Base-by-base conservation (phyloP, 2,329 filamentous ascomycete genomes). In the Neofusicoccum cordaticola region DNA sequence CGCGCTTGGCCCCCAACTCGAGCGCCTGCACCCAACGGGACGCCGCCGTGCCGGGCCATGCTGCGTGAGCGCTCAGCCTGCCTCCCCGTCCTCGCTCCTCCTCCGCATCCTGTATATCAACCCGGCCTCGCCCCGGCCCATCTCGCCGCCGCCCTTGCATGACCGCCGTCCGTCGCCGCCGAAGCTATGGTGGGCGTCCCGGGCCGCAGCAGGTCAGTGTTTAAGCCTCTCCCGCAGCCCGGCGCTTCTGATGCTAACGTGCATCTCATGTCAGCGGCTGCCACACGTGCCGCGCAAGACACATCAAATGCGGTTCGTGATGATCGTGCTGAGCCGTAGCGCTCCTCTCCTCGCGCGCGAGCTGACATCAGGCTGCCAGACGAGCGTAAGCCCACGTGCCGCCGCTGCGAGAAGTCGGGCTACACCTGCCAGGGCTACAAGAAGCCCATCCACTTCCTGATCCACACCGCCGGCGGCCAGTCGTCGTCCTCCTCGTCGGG, bases 361-460 rank as follows among this genome's bases (percentile, higher is more conserved):
- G 42, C 56, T 60, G 56, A 53, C 61, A 31, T 8, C 51, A 22
- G 41, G 42, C 48, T n/a, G 11, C 48, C 37, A 68, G 67, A 68
- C 47, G 67, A 68, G 65, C 58, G 57, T 41, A 67, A 67, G 52
- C 67, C 67, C 31, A 66, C 65, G 35, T 67, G 67, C 45, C 50
- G 61, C 19, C 63, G 65, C 22, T 67, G 67, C 57, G 58, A 68
- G 51, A 68, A 66, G 50, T 60, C 61, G 17, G 66, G 67, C 39
- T 68, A 68, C 37, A 44, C 22, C 22, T 68, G 67, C 52, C 64
- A 56, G 35, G 67, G 67, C 42, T 68, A 68, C 60, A 62, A 63
- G 22, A 65, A 63, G 17, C 56, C 65, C 13, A 44, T 67, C n/a
- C 67, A 65, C 34, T 68, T 68, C 64, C 35, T 66, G 27, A 66